Evolutionary conservation across 1,139 yeast genomes (phyloP), one percentile per base, ranked within the genome.

Genomic region (Pichia inconspicua): DNA sequence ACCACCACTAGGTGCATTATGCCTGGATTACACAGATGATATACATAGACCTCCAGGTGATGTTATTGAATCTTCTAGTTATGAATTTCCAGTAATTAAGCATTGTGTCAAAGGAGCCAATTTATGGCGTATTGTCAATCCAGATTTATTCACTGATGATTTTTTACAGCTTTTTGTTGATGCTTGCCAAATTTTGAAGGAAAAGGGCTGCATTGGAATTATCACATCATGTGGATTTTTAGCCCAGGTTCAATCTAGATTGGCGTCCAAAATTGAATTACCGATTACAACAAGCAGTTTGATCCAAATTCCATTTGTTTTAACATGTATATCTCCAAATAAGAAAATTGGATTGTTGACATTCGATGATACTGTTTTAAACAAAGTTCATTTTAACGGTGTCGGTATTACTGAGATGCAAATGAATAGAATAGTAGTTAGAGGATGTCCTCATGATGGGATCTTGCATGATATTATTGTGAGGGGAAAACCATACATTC

Each of bases 271-370:
- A 47, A 54, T 60, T 12, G 51, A 53, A 8, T 56, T 66, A 22
- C 70, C 70, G 25, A 58, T 66, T 30, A 68, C 65, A 3, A 59
- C 68, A 7, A 59, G 65, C 42, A 54, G 66, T 19, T 48, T 66
- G 17, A 42, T 66, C 5, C 69, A 66, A 47, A 48, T 66, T 12
- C 66, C 69, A 9, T 48, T 58, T 41, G 63, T 63, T 9, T 38
- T 58, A n/a, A 44, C 53, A 3, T 52, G 60, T 17, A 44, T 60
- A 1, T 51, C 51, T 2, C 54, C 56, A 6, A 57, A 50, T 9
- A 59, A 59, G 40, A 61, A 57, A 36, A 49, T 66, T 17, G 67
- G 63, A 0, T 57, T 66, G 5, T 38, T 66, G 22, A 66, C 70
- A 1, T 66, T 66, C 53, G 66, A 66, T 50, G 58, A 53, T 3